Evolutionary conservation across 257 asterid species (phyloP).

Genomic region (Misopates orontium): DNA sequence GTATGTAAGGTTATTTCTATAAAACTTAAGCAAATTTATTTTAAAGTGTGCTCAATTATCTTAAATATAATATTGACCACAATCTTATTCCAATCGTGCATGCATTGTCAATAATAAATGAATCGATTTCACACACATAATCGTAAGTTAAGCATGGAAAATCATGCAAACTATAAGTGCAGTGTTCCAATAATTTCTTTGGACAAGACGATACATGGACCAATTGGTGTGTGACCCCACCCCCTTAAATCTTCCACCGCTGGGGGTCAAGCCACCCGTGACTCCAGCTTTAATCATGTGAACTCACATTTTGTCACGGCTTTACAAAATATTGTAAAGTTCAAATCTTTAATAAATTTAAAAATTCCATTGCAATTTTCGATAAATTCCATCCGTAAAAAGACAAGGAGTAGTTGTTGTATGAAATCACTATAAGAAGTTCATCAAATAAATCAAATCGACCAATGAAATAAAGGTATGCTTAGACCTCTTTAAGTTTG

Average conservation of each 20-base stretch:
- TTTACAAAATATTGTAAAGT: neutral
- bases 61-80: too few species aligned
- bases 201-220: too few species aligned
- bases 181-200: too few species aligned
- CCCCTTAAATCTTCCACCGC: neutral
- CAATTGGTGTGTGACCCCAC: neutral
- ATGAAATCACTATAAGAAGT: neutral
- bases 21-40: too few species aligned
- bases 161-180: too few species aligned
- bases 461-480: too few species aligned
- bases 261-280: constrained; percentile 38
- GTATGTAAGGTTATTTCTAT: too few species aligned
- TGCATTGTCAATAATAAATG: too few species aligned
- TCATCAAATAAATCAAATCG: constrained; percentile 12
- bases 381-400: constrained; percentile 19
- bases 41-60: too few species aligned
- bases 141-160: too few species aligned
- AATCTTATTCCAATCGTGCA: too few species aligned
- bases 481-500: neutral
- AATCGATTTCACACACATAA: too few species aligned
- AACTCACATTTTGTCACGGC: constrained; percentile 37
- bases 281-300: constrained; percentile 45
- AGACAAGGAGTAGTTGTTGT: constrained; percentile 22
- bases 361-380: constrained; percentile 1
- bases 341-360: neutral